Percentiles rank a stretch among this genome's conserved stretches.
phyloP scores from a whole-genome alignment of 164 flowering plant species.

The Stephania japonica region DNA sequence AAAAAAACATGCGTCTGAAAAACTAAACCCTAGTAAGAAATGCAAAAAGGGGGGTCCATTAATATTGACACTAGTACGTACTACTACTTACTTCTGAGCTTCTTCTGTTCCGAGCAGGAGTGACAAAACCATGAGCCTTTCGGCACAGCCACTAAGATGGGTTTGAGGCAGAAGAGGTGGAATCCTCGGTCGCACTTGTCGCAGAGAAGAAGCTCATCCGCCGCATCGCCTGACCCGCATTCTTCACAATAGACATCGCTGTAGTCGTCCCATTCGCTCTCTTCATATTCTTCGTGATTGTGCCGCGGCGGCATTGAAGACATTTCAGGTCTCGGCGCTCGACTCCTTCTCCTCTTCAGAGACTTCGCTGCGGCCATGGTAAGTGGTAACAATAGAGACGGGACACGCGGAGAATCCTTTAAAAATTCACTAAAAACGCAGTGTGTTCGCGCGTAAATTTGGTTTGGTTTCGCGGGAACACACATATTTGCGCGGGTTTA shows the following conservation, averaged over 20 bases:
- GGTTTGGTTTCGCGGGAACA: conserved; percentile 1
- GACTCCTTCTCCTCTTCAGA: conserved; percentile 33
- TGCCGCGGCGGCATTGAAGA: conserved; percentile 2
- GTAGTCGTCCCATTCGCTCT: conserved; percentile 19
- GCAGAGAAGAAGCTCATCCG: conserved; percentile 69
- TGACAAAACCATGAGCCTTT: conserved; percentile 80
- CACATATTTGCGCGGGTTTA: background rate
- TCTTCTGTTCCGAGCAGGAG: conserved; percentile 42
- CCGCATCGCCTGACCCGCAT: conserved; percentile 65
- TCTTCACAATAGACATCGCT: conserved; percentile 48
- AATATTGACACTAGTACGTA: no score
- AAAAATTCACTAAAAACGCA: background rate
- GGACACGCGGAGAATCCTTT: background rate
- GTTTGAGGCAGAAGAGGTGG: conserved; percentile 73
- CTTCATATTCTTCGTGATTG: background rate
- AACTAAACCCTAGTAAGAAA: background rate
- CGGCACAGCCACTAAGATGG: conserved; percentile 70
- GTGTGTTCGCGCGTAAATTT: background rate
- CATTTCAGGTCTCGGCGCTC: conserved; percentile 36
- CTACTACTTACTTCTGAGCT: conserved; percentile 46
- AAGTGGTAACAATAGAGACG: background rate
- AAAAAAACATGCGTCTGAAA: background rate
- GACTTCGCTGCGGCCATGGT: conserved; percentile 9
- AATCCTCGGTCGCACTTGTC: conserved; percentile 78
- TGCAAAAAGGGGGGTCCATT: background rate